Percentiles rank a stretch among this genome's conserved stretches.
Conservation (phyloP, 495 filamentous ascomycete genomes). For the Saxispiralis lemnorum region DNA sequence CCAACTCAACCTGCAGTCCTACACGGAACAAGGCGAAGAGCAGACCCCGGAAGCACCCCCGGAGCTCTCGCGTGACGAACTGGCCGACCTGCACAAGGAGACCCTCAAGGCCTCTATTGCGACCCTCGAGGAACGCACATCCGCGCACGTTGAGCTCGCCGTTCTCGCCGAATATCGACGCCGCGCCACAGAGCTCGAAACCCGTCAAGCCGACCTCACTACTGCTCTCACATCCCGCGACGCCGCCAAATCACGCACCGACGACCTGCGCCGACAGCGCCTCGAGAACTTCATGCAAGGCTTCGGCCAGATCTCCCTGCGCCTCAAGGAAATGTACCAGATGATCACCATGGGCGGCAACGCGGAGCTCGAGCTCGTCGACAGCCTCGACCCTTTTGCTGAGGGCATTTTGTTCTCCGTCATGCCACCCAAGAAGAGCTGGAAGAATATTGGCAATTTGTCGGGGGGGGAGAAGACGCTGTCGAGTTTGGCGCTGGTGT, state of each 20-base stretch:
- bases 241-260: conserved; percentile 69
- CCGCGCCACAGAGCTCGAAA: conserved; percentile 67
- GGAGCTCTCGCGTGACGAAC: conserved; percentile 57
- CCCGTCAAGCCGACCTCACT: conserved; percentile 62
- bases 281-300: conserved; percentile 98
- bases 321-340: conserved; percentile 98
- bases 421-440: conserved; percentile 98
- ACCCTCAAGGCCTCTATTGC: conserved; percentile 75
- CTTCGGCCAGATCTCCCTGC: conserved; percentile 82
- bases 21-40: conserved; percentile 31
- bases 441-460: conserved; percentile 96
- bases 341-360: conserved; percentile 99
- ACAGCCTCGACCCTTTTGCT: conserved; percentile 86
- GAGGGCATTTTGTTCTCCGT: conserved; percentile 93
- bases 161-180: conserved; percentile 89
- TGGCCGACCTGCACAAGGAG: conserved; percentile 82
- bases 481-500: conserved; percentile 82
- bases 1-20: conserved; percentile 61
- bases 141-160: conserved; percentile 74
- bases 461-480: conserved; percentile 94
- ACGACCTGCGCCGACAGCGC: conserved; percentile 74
- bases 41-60: conserved; percentile 16
- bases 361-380: conserved; percentile 89
- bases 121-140: conserved; percentile 77
- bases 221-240: conserved; percentile 61